Percentiles rank a stretch among this genome's conserved stretches.
phyloP scores from a whole-genome alignment of 2,329 filamentous ascomycete genomes.

The Fusarium cicatricum region DNA sequence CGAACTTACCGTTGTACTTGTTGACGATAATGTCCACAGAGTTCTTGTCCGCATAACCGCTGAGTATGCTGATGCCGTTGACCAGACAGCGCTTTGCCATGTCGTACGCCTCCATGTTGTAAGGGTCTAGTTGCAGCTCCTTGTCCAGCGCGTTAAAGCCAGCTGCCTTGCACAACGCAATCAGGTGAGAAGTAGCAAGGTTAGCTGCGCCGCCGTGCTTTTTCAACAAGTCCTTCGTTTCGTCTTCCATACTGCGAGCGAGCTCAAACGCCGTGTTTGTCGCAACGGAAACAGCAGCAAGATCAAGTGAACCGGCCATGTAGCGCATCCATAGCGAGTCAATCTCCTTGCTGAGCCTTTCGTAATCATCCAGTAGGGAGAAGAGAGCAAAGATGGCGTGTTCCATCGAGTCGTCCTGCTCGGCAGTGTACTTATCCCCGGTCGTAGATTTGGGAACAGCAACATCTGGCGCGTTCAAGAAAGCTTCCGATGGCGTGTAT shows the following conservation, averaged over 20 bases:
- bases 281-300: conserved; percentile 29
- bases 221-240: conserved; percentile 51
- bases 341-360: conserved; percentile 7
- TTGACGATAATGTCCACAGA: background rate
- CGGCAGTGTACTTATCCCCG: conserved; percentile 12
- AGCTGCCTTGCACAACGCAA: background rate
- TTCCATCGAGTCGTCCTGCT: conserved; percentile 16
- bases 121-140: background rate
- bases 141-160: conserved; percentile 8
- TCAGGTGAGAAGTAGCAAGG: conserved; percentile 1
- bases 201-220: background rate
- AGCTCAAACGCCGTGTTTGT: conserved; percentile 35
- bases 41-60: background rate
- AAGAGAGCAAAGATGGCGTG: conserved; percentile 21
- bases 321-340: conserved; percentile 21
- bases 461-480: conserved; percentile 25
- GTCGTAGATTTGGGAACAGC: background rate
- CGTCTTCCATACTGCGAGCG: conserved; percentile 47
- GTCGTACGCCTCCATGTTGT: conserved; percentile 22
- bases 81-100: conserved; percentile 1
- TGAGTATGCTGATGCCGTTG: conserved; percentile 12
- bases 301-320: conserved; percentile 4
- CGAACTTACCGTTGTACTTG: conserved; percentile 31
- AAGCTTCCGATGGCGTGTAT: conserved; percentile 24
- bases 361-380: conserved; percentile 17